A percentile compares a stretch with the other conserved stretches of the same genome.
Conservation (phyloP, 2,329 filamentous ascomycete genomes). For the Clonostachys byssicola region DNA sequence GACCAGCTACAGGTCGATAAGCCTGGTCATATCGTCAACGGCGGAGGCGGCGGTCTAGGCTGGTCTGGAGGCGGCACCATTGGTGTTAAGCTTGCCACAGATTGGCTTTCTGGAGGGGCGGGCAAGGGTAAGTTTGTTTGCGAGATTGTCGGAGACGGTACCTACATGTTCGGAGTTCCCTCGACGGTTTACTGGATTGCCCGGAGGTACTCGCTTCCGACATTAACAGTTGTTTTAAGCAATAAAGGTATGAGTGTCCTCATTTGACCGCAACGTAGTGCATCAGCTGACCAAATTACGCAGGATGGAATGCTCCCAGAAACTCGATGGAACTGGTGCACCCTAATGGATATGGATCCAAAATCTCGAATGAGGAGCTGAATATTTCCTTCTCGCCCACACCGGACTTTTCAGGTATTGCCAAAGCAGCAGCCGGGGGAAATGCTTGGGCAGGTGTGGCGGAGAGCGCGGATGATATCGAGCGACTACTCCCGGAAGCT, state of each 20-base stretch:
- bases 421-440: slow-evolving; percentile 54
- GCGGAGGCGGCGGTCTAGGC: slow-evolving; percentile 21
- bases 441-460: slow-evolving; percentile 45
- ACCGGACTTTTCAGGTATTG: slow-evolving; percentile 57
- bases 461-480: slow-evolving; percentile 38
- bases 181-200: slow-evolving; percentile 11
- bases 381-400: slow-evolving; percentile 57
- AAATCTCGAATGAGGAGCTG: slow-evolving; percentile 54
- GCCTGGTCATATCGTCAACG: slow-evolving; percentile 18
- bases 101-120: slow-evolving; percentile 12
- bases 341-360: slow-evolving; percentile 49
- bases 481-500: slow-evolving; percentile 40
- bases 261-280: slow-evolving; percentile 3
- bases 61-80: slow-evolving; percentile 25
- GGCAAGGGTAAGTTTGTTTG: slow-evolving; percentile 20
- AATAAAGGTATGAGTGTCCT: slow-evolving; percentile 31
- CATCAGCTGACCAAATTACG: slow-evolving; percentile 1
- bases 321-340: slow-evolving; percentile 54
- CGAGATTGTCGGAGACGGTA: slow-evolving; percentile 9
- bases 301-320: slow-evolving; percentile 57
- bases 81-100: slow-evolving; percentile 17
- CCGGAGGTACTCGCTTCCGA: slow-evolving; percentile 6
- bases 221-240: slow-evolving; percentile 10
- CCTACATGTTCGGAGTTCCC: slow-evolving; percentile 10
- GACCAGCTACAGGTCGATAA: slow-evolving; percentile 55